phyloP scores from a whole-genome alignment of 371 early-diverging fungal species.

The Rhizopus arrhizus region DNA sequence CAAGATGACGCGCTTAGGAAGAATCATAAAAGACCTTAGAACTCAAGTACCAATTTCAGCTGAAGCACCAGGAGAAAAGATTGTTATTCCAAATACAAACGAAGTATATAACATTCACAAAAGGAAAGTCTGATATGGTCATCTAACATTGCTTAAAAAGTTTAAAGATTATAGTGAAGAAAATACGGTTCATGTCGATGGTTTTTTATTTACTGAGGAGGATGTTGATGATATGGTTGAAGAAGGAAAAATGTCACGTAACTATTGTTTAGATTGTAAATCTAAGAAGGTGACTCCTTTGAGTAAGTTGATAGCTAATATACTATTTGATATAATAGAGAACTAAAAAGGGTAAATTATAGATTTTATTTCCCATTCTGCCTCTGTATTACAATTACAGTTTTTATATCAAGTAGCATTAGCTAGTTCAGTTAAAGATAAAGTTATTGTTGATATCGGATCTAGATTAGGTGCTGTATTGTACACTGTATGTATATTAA shows the following conservation, averaged over 20 bases:
- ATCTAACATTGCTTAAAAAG: slow-evolving; percentile 26
- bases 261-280: slow-evolving; percentile 64
- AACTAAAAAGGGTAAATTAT: background rate
- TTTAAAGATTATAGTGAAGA: slow-evolving; percentile 56
- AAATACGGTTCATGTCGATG: slow-evolving; percentile 68
- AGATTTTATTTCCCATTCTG: slow-evolving; percentile 72
- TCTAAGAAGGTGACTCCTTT: slow-evolving; percentile 55
- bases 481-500: slow-evolving; percentile 50
- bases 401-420: slow-evolving; percentile 61
- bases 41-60: slow-evolving; percentile 59
- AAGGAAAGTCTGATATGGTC: background rate
- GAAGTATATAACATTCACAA: slow-evolving; percentile 37
- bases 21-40: slow-evolving; percentile 62
- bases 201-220: slow-evolving; percentile 66
- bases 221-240: slow-evolving; percentile 68
- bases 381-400: slow-evolving; percentile 61
- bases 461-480: slow-evolving; percentile 69
- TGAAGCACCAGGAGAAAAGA: slow-evolving; percentile 65
- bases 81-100: slow-evolving; percentile 53
- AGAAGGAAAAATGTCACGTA: slow-evolving; percentile 62
- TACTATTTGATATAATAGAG: background rate
- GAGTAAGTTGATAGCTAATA: slow-evolving; percentile 27
- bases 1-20: slow-evolving; percentile 46
- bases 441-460: slow-evolving; percentile 65
- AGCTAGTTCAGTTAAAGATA: slow-evolving; percentile 51